Base-by-base conservation (phyloP, 1,139 yeast species). In the Suhomyces wounanorum region DNA sequence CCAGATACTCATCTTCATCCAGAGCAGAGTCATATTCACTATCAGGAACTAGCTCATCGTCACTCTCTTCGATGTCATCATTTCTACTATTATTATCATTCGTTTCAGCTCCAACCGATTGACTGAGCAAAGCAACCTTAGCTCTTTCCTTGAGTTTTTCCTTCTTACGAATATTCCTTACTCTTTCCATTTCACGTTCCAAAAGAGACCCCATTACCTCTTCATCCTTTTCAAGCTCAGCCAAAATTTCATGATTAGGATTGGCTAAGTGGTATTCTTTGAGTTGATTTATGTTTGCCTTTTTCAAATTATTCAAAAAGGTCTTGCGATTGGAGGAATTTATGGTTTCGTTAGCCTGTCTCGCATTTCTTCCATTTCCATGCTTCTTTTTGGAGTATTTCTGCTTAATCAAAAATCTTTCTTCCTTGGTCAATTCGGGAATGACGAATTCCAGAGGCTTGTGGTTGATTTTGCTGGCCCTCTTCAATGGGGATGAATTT, bases 151-250 rank as follows among this genome's bases (percentile, higher is more conserved):
- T 65, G 36, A 71, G 54, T 53, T 78, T 75, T 51, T 82, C 89
- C 50, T 75, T 77, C 58, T 75, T 79, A 51, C 85, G 72, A 31
- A 80, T 73, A 47, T 71, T 74, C 59, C 82, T 68, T 31, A 73
- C 81, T 55, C 85, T 72, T 55, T 79, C 79, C 59, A 83, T 76
- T 61, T 87, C 92, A 52, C 81, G 76, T 57, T 86, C 90, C 56
- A 86, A 71, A 43, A 86, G 57, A 71, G 72, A 66, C 3, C 77
- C 78, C 77, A 73, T 72, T 21, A 70, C 66, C 47, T 73, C 78
- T 45, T 73, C 78, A 47, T 73, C 77, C 56, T 73, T 67, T 50
- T 74, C 75, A 43, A 73, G 62, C 51, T 73, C 78, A 46, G 69
- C 68, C 40, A 67, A 55, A 9, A 67, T 56, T 26, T 67, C 72